phyloP scores from a whole-genome alignment of 257 asterid genomes.

The Forsythia suspensa region DNA sequence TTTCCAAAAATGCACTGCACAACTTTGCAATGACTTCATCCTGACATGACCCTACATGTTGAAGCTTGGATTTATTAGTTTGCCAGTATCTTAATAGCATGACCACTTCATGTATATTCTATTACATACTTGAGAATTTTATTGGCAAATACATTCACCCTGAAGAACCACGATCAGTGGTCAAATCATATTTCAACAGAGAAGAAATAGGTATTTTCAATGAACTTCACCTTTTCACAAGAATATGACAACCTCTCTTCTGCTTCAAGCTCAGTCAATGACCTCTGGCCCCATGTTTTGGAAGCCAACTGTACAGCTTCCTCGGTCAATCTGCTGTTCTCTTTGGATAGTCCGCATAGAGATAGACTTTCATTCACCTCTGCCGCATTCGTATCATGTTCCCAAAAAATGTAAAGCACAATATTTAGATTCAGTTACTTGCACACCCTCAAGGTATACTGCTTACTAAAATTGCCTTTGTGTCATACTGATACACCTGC shows the following conservation, averaged over 20 bases:
- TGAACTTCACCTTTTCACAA: slow-evolving; percentile 84
- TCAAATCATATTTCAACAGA: slow-evolving; percentile 12
- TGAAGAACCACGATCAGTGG: slow-evolving; percentile 4
- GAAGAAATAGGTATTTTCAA: slow-evolving; percentile 14
- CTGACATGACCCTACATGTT: slow-evolving; percentile 85
- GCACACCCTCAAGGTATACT: slow-evolving; percentile 9
- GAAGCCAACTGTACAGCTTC: slow-evolving; percentile 86
- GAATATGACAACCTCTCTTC: slow-evolving; percentile 94
- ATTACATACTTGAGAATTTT: background rate
- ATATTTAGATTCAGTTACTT: slow-evolving; percentile 20
- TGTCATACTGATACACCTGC: slow-evolving; percentile 5
- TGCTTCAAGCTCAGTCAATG: slow-evolving; percentile 91
- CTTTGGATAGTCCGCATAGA: slow-evolving; percentile 80
- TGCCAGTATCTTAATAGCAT: background rate
- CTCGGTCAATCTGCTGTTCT: slow-evolving; percentile 70
- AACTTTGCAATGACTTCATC: slow-evolving; percentile 86
- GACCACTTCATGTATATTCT: background rate
- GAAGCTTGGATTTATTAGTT: slow-evolving; percentile 29
- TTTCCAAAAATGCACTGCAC: slow-evolving; percentile 79
- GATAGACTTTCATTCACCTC: slow-evolving; percentile 91
- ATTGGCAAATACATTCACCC: slow-evolving; percentile 19
- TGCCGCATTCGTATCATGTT: slow-evolving; percentile 40
- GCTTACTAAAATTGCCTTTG: background rate
- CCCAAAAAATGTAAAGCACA: slow-evolving; percentile 19
- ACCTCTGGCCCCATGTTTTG: slow-evolving; percentile 87